Percentiles rank a stretch among this genome's conserved stretches.
phyloP scores from a whole-genome alignment of 2,329 filamentous ascomycete species.

The Fusarium sp. region DNA sequence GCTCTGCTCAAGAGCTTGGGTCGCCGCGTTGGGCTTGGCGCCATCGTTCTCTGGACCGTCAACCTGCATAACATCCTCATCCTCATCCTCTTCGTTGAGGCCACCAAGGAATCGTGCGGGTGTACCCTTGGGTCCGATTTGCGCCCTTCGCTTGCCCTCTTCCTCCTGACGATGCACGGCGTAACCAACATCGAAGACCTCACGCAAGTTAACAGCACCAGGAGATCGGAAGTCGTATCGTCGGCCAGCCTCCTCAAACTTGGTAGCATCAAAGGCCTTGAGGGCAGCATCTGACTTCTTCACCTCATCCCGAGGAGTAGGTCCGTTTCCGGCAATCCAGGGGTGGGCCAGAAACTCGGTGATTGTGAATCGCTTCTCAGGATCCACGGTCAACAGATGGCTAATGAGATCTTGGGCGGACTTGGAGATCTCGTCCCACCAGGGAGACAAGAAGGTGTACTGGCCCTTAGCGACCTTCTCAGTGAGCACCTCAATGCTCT shows the following conservation, averaged over 20 bases:
- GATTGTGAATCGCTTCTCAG: constrained; percentile 94
- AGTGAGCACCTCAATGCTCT: constrained; percentile 95
- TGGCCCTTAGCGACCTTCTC: constrained; percentile 97
- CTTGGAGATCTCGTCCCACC: constrained; percentile 99
- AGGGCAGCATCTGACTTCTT: constrained; percentile 59
- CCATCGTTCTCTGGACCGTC: constrained; percentile 65
- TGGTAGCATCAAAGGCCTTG: constrained; percentile 67
- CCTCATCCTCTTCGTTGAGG: constrained; percentile 76
- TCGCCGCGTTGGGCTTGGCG: constrained; percentile 57
- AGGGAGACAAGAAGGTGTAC: constrained; percentile 97
- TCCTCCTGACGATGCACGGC: constrained; percentile 97
- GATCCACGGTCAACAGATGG: constrained; percentile 93
- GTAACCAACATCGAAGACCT: constrained; percentile 98
- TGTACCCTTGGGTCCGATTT: constrained; percentile 78
- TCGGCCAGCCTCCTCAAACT: constrained; percentile 69
- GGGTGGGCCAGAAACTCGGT: constrained; percentile 93
- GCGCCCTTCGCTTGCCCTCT: constrained; percentile 90
- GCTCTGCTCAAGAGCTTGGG: constrained; percentile 84
- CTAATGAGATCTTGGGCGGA: constrained; percentile 93
- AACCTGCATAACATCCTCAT: constrained; percentile 64
- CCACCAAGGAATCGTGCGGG: constrained; percentile 67
- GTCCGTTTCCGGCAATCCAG: constrained; percentile 80
- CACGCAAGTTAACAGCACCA: constrained; percentile 92
- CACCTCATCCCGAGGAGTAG: constrained; percentile 69
- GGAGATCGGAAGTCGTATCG: constrained; percentile 95